phyloP scores from a whole-genome alignment of 306 rosid species.

The Carpinus fangiana region DNA sequence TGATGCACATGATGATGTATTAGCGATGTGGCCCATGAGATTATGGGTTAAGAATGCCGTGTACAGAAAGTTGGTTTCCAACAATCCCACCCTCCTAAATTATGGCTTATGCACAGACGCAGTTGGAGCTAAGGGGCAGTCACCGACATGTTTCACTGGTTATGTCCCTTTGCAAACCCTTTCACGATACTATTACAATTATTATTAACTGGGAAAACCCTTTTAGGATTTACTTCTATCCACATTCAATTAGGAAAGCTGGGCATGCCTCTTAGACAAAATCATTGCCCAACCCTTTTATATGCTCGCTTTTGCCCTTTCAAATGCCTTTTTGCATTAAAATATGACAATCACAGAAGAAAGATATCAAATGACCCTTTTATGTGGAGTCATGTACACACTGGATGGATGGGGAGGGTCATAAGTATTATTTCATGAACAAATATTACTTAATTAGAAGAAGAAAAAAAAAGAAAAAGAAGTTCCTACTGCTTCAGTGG shows the following conservation, averaged over 20 bases:
- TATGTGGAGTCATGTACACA: neutral
- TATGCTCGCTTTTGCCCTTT: constrained; percentile 22
- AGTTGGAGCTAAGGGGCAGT: constrained; percentile 1
- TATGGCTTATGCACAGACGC: constrained; percentile 19
- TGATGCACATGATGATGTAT: constrained; percentile 46
- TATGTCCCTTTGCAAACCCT: constrained; percentile 19
- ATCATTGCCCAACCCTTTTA: constrained; percentile 44
- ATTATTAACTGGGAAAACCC: neutral
- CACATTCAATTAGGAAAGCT: constrained; percentile 33
- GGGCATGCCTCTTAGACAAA: constrained; percentile 41
- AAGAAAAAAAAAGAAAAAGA: neutral
- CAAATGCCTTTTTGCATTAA: constrained; percentile 24
- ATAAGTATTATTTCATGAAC: constrained; percentile 2
- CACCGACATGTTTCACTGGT: constrained; percentile 31
- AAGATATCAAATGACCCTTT: constrained; percentile 16
- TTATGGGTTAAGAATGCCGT: constrained; percentile 36
- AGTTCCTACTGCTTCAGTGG: neutral
- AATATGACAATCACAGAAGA: constrained; percentile 6
- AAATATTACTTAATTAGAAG: neutral
- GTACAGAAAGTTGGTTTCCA: constrained; percentile 17
- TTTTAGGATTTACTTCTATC: constrained; percentile 7
- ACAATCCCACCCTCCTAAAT: constrained; percentile 23
- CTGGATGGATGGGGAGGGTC: neutral
- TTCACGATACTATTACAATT: neutral
- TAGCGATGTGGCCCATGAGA: constrained; percentile 42